These are phyloP conservation scores for Magnaporthiopsis rhizophila DNA, from an alignment of 2,329 filamentous ascomycete genomes.

Conservation along the genomic window DNA sequence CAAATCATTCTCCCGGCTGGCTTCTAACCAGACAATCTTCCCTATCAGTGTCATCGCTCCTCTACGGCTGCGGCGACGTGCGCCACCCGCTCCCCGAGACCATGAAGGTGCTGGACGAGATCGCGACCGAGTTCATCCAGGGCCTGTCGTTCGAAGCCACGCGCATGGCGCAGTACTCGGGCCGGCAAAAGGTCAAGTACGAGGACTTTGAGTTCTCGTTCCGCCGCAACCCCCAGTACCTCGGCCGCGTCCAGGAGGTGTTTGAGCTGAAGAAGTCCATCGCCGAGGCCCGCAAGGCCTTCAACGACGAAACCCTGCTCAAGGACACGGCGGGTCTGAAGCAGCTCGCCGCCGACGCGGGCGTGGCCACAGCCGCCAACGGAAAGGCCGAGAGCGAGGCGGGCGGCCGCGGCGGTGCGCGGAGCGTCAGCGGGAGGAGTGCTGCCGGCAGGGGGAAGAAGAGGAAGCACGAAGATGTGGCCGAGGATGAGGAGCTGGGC, in stretches of 20 bases:
- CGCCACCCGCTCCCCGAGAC: slow-evolving; percentile 73
- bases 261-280: slow-evolving; percentile 82
- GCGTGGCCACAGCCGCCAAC: slow-evolving; percentile 9
- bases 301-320: slow-evolving; percentile 46
- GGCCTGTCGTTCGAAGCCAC: slow-evolving; percentile 88
- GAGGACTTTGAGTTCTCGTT: slow-evolving; percentile 97
- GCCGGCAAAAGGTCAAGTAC: slow-evolving; percentile 94
- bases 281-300: slow-evolving; percentile 71
- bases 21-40: too few relatives aligned
- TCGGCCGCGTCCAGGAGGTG: slow-evolving; percentile 84
- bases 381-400: slow-evolving; percentile 8
- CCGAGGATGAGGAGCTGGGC: slow-evolving; percentile 14
- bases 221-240: slow-evolving; percentile 72
- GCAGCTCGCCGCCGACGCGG: slow-evolving; percentile 13
- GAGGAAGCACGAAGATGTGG: slow-evolving; percentile 14
- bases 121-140: slow-evolving; percentile 93
- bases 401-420: background rate
- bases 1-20: too few relatives aligned
- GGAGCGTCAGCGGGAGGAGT: slow-evolving; percentile 10
- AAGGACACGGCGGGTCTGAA: slow-evolving; percentile 19
- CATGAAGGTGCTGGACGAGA: slow-evolving; percentile 82
- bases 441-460: slow-evolving; percentile 13
- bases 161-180: slow-evolving; percentile 73
- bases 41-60: slow-evolving; percentile 57
- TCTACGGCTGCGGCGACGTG: slow-evolving; percentile 75